These are phyloP conservation scores for Yamadazyma ubonensis DNA, from an alignment of 805 yeast genomes.

Conservation along the genomic window DNA sequence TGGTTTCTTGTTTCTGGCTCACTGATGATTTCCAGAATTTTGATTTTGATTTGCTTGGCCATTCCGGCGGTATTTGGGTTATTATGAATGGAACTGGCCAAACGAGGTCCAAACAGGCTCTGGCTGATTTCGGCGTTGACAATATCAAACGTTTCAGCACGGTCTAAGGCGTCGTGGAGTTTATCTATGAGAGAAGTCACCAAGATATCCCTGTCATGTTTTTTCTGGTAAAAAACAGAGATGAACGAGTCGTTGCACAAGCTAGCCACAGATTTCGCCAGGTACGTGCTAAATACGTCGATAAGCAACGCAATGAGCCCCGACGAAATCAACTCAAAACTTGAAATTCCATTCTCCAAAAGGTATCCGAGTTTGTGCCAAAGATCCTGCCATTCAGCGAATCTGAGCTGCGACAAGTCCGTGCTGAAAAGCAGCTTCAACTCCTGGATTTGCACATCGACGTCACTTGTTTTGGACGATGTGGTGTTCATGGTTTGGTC, in stretches of 20 bases:
- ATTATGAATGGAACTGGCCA: conserved; percentile 13
- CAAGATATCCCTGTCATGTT: conserved; percentile 29
- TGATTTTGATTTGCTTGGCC: conserved; percentile 69
- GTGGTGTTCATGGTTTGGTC: neutral
- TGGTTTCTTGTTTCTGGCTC: conserved; percentile 22
- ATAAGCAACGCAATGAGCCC: conserved; percentile 54
- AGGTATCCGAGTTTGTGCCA: conserved; percentile 26
- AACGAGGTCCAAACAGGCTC: conserved; percentile 8
- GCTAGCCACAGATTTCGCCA: conserved; percentile 15
- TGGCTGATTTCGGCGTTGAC: conserved; percentile 25
- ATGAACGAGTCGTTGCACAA: conserved; percentile 47
- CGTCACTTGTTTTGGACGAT: neutral
- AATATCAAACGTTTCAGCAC: conserved; percentile 73
- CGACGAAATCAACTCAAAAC: conserved; percentile 72
- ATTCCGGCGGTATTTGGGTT: conserved; percentile 53
- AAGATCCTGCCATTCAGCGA: conserved; percentile 38
- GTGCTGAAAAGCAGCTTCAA: conserved; percentile 1
- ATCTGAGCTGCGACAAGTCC: conserved; percentile 7
- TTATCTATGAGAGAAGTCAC: conserved; percentile 44
- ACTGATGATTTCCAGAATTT: conserved; percentile 33
- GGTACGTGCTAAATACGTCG: conserved; percentile 28
- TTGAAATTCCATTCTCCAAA: conserved; percentile 44
- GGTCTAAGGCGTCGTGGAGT: conserved; percentile 69
- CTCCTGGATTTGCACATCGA: conserved; percentile 1
- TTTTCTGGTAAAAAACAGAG: conserved; percentile 31